Percentiles rank a stretch among this genome's conserved stretches.
Conservation (phyloP, 192 early-diverging fungal species). For the Chytriomyces sp. region DNA sequence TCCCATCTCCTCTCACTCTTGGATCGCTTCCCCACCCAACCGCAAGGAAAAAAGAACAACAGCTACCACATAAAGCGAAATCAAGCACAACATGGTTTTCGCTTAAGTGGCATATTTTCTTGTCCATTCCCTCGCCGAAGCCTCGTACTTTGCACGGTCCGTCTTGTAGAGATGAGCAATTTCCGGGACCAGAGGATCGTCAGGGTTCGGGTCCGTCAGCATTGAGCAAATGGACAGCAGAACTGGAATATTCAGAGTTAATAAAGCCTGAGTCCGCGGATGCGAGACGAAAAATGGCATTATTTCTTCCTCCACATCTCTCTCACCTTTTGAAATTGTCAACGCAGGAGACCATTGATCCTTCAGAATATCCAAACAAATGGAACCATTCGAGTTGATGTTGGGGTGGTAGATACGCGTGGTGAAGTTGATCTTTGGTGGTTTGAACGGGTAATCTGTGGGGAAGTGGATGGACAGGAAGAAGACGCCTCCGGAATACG, state of each 20-base stretch:
- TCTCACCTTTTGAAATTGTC: slow-evolving; percentile 91
- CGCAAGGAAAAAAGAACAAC: slow-evolving; percentile 2
- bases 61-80: neutral
- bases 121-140: slow-evolving; percentile 93
- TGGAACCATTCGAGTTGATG: slow-evolving; percentile 97
- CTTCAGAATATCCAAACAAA: slow-evolving; percentile 97
- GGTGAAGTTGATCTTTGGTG: slow-evolving; percentile 82
- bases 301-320: neutral
- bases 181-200: slow-evolving; percentile 97
- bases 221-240: slow-evolving; percentile 98
- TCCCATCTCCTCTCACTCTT: too few relatives aligned
- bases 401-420: slow-evolving; percentile 99
- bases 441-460: slow-evolving; percentile 55
- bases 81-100: too few relatives aligned
- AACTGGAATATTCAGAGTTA: slow-evolving; percentile 53
- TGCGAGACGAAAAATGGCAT: slow-evolving; percentile 10
- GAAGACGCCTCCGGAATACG: slow-evolving; percentile 94
- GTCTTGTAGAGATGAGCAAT: slow-evolving; percentile 98
- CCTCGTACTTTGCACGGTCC: slow-evolving; percentile 84
- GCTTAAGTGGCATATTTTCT: slow-evolving; percentile 62
- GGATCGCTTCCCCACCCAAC: neutral
- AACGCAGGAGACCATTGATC: slow-evolving; percentile 99
- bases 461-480: slow-evolving; percentile 98
- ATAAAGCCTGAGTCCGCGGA: neutral
- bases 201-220: slow-evolving; percentile 97